Evolutionary conservation across 352 stramenopile genomes (phyloP).

Genomic region (Phytophthora pseudosyringae): DNA sequence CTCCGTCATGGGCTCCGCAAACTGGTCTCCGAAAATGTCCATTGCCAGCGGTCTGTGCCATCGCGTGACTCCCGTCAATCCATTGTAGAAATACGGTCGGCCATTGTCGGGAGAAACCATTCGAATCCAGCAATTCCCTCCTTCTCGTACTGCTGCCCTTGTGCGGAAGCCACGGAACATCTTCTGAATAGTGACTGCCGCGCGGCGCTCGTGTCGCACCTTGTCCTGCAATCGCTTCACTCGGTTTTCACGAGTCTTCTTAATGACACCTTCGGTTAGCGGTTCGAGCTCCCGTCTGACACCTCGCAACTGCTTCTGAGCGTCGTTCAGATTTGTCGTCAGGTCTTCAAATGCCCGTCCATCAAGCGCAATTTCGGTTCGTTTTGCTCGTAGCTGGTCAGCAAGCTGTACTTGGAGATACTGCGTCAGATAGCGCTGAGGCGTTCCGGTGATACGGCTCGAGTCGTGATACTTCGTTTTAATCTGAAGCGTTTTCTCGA

Average conservation of each 20-base stretch:
- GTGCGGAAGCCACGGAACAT: conserved; percentile 82
- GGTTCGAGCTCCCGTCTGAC: conserved; percentile 84
- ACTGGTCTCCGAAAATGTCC: conserved; percentile 74
- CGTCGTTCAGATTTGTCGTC: conserved; percentile 62
- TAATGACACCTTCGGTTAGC: conserved; percentile 81
- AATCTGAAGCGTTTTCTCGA: conserved; percentile 86
- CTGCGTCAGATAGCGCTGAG: conserved; percentile 93
- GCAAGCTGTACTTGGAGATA: conserved; percentile 92
- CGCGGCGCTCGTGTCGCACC: conserved; percentile 68
- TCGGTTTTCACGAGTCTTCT: conserved; percentile 79
- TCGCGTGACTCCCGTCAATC: conserved; percentile 71
- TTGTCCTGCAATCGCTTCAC: conserved; percentile 70
- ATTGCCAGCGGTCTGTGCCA: conserved; percentile 73
- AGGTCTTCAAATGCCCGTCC: conserved; percentile 59
- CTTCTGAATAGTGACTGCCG: conserved; percentile 79
- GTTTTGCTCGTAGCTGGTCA: conserved; percentile 80
- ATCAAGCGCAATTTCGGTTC: conserved; percentile 69
- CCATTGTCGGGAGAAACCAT: conserved; percentile 39
- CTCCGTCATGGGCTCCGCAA: conserved; percentile 44
- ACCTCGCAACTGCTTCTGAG: conserved; percentile 72
- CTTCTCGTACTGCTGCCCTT: conserved; percentile 68
- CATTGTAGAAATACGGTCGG: conserved; percentile 83
- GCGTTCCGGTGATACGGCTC: conserved; percentile 84
- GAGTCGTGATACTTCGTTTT: conserved; percentile 90
- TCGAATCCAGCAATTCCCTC: conserved; percentile 82